Percentiles rank a stretch among this genome's conserved stretches.
phyloP scores from a whole-genome alignment of 2,329 filamentous ascomycete genomes.

The Graphiopsis chlorocephala region DNA sequence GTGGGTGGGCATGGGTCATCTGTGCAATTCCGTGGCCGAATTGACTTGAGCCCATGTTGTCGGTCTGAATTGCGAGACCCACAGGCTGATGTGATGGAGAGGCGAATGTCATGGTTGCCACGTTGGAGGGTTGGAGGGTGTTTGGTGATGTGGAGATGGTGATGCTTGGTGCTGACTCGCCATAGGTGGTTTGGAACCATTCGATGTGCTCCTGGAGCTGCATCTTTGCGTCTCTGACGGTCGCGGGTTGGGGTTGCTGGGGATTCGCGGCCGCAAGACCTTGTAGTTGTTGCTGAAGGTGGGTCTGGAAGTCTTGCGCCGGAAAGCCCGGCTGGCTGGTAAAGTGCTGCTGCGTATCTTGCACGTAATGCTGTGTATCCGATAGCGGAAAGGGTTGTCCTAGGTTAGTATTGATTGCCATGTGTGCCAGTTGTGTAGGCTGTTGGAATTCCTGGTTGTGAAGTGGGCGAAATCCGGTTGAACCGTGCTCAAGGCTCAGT shows the following conservation, averaged over 20 bases:
- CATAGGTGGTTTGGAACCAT: constrained; percentile 19
- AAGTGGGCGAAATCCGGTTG: constrained; percentile 50
- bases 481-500: constrained; percentile 72
- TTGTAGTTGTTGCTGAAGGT: constrained; percentile 53
- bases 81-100: constrained; percentile 9
- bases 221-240: constrained; percentile 29
- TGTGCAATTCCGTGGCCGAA: constrained; percentile 20
- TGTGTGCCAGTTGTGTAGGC: constrained; percentile 36
- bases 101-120: constrained; percentile 12
- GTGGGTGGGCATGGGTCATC: constrained; percentile 31
- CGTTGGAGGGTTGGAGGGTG: constrained; percentile 4
- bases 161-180: constrained; percentile 18
- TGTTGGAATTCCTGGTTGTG: constrained; percentile 44
- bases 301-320: constrained; percentile 40
- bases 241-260: constrained; percentile 30
- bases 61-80: constrained; percentile 7
- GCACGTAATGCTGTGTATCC: constrained; percentile 79
- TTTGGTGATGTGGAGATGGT: constrained; percentile 16
- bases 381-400: constrained; percentile 53
- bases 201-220: constrained; percentile 27
- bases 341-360: constrained; percentile 87
- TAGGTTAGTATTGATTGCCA: constrained; percentile 48
- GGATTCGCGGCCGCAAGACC: constrained; percentile 28
- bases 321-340: constrained; percentile 70
- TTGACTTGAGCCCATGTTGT: constrained; percentile 14